Base-by-base conservation (phyloP, 1,284 basidiomycete genomes). In the Trichosporon faecale region DNA sequence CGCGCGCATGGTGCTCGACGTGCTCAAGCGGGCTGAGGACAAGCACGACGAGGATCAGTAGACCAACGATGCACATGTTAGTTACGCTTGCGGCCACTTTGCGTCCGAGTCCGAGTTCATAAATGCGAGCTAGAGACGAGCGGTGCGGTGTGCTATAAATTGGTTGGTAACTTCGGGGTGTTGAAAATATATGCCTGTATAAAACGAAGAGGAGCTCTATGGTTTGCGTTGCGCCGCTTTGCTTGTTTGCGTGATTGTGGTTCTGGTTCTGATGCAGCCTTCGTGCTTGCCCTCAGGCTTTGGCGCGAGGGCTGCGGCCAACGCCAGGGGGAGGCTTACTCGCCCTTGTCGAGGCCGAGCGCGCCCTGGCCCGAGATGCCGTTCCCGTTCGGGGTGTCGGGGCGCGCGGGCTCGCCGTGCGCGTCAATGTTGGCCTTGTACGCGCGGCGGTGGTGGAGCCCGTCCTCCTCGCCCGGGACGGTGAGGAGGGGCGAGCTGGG, bases 281-380 rank as follows among this genome's bases (percentile, higher is more conserved):
- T 16, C 37, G 31, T 9, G 31, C 31, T 9, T 33, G 4, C 4
- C 31, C 31, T 33, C 4, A 33, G 31, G 31, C 31, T 33, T 33
- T 33, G 4, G 31, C 31, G 4, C 9, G 4, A 33, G n/a, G n/a
- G n/a, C n/a, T n/a, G n/a, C n/a, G n/a, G n/a, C n/a, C n/a, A n/a
- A n/a, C n/a, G n/a, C n/a, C n/a, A n/a, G n/a, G n/a, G n/a, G n/a
- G n/a, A n/a, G n/a, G n/a, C 16, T 29, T 69, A 67, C 67, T 69
- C 67, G 64, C 69, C 72, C 67, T 66, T 69, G 72, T 73, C 69
- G 25, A 73, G 66, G 21, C 72, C 67, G n/a, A 73, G 72, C 0
- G 72, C 69, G 40, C 63, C 66, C 37, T 31, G 21, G n/a, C 23
- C 18, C 9, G 29, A n/a, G 35, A 31, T 33, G 35, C 40, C 49